These are phyloP conservation scores for Gliomastix tumulicola DNA, from an alignment of 2,329 filamentous ascomycete species.

Conservation along the genomic window DNA sequence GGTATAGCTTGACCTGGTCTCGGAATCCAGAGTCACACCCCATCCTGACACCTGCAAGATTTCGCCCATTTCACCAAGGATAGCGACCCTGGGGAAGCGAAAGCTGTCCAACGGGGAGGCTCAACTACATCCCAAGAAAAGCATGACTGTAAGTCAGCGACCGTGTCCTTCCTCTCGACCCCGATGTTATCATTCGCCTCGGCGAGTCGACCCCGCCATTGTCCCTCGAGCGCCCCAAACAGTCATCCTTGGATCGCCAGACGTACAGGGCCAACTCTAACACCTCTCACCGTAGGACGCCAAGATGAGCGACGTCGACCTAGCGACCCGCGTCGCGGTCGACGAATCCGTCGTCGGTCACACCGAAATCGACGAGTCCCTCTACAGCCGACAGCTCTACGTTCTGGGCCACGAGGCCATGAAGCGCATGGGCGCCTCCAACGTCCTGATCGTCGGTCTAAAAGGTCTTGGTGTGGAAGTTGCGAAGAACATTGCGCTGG, in stretches of 20 bases:
- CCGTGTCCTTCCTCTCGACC: background rate
- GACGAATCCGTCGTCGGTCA: conserved; percentile 50
- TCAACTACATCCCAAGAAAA: conserved; percentile 16
- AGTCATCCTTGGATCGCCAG: too few relatives aligned
- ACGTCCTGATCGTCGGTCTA: conserved; percentile 84
- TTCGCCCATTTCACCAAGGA: conserved; percentile 15
- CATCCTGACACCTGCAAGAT: conserved; percentile 20
- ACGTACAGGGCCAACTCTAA: background rate
- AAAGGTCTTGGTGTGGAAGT: conserved; percentile 96
- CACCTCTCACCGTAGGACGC: conserved; percentile 28
- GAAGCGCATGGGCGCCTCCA: conserved; percentile 98
- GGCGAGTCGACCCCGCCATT: too few relatives aligned
- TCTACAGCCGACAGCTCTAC: conserved; percentile 69
- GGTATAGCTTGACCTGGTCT: conserved; percentile 28
- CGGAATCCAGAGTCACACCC: conserved; percentile 15
- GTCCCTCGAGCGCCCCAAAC: too few relatives aligned
- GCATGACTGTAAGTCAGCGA: conserved; percentile 3
- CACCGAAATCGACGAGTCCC: conserved; percentile 63
- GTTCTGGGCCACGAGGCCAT: conserved; percentile 75
- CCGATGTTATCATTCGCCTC: background rate
- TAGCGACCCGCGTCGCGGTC: conserved; percentile 59
- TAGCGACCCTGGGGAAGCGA: conserved; percentile 59
- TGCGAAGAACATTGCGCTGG: conserved; percentile 96
- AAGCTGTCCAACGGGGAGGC: conserved; percentile 56
- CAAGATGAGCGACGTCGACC: conserved; percentile 52